Evolutionary conservation across 805 yeast species (phyloP), one percentile per base, ranked within the genome.

Genomic region (Cyberlindnera euphorbiiphila): DNA sequence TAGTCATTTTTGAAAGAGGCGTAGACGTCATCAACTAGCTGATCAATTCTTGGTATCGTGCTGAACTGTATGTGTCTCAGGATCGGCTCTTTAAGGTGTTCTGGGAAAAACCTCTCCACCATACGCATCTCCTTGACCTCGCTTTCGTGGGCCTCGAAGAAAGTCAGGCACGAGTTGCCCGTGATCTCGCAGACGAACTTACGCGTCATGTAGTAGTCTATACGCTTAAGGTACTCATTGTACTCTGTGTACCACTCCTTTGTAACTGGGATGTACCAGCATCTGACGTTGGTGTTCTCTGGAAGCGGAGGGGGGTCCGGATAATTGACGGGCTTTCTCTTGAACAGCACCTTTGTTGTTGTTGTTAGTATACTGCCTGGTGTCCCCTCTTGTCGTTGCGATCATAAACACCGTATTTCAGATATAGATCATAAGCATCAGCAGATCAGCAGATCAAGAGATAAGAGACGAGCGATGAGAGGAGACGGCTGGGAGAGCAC

Each of bases 181-280:
- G 97, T 86, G 33, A 91, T 83, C 62, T 93, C 98, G 65, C 98
- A 93, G 10, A 88, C 93, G 62, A 93, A 93, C 58, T 86, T 85
- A 49, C 78, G 78, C 34, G 74, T 69, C 42, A 72, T 72, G 59
- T 84, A 85, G 60, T 81, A 84, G 57, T 84, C 87, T 68, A 84
- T 62, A 38, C 91, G 64, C 16, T 63, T 63, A 33, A 93, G 64
- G 53, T 86, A 91, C 9, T 80, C 87, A 37, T 82, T 85, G 59
- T 93, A 91, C 6, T 68, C 66, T 11, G 66, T 49, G 59, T 88
- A 93, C 87, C 94, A 91, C 65, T 91, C 98, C 36, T 80, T 81
- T 1, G 98, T 93, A 49, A 80, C 81, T 9, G 83, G 78, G 34
- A 91, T 88, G 50, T 67, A 69, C 86, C 88, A 93, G 2, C 88